Conservation (phyloP, 192 early-diverging fungal species). For the Coemansia sp. region DNA sequence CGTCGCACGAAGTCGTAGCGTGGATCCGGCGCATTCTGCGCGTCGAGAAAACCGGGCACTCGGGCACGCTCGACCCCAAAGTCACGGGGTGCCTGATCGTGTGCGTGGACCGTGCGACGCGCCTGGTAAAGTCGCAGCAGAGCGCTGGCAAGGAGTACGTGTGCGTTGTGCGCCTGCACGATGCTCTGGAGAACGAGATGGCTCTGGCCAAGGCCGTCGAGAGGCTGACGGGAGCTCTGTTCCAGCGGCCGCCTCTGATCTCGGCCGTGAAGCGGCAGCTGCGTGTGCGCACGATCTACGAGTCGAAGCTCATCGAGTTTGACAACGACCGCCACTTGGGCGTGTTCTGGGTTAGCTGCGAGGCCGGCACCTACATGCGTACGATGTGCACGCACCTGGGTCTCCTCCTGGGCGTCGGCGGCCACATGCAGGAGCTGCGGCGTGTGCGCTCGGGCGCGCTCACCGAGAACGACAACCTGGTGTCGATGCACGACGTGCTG, state of each 20-base stretch:
- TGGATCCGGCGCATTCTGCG: constrained; percentile 98
- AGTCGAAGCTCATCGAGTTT: constrained; percentile 94
- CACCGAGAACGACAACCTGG: constrained; percentile 91
- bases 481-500: constrained; percentile 98
- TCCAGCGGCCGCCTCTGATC: constrained; percentile 98
- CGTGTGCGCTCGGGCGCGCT: constrained; percentile 92
- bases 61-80: constrained; percentile 98
- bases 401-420: constrained; percentile 91
- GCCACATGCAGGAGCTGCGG: constrained; percentile 99
- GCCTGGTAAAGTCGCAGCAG: constrained; percentile 99
- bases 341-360: constrained; percentile 98
- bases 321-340: constrained; percentile 95
- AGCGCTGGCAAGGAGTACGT: constrained; percentile 99
- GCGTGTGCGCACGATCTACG: constrained; percentile 97
- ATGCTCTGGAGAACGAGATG: constrained; percentile 88
- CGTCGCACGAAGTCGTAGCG: constrained; percentile 99
- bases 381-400: constrained; percentile 99
- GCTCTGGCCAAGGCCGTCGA: constrained; percentile 85
- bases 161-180: constrained; percentile 91
- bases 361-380: constrained; percentile 99
- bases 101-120: constrained; percentile 97
- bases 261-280: constrained; percentile 99
- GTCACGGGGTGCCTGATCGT: constrained; percentile 99
- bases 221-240: constrained; percentile 96
- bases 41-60: constrained; percentile 98